Base-by-base conservation (phyloP, 2,329 filamentous ascomycete genomes). In the Tolypocladium ovalisporum region DNA sequence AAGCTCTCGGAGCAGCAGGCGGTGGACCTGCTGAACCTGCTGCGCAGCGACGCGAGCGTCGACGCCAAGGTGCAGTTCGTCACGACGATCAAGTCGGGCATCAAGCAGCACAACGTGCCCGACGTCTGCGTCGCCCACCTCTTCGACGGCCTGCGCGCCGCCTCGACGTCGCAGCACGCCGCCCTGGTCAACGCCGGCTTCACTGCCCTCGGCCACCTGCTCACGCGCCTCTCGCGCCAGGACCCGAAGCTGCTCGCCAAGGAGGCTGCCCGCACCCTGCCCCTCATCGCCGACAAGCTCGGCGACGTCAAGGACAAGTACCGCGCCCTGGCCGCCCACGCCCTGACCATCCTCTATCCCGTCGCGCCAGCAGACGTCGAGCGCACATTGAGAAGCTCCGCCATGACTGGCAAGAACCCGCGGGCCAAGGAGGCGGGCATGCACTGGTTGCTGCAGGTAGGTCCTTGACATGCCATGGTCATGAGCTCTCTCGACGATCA, bases 51-150 rank as follows among this genome's bases (percentile, higher is more conserved):
- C 64, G 79, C 81, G 40, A 79, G 84, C 54, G 77, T 89, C 64
- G 88, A 92, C 66, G 74, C 79, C 55, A 91, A 91, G 69, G 80
- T 90, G 62, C 78, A 83, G 62, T 81, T 83, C 56, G 83, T 96
- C 64, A 89, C 85, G 59, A 79, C 77, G 66, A 78, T 92, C 73
- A 96, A 96, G 74, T 91, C 89, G 49, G 83, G 85, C 70, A 96
- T 96, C 78, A 96, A 96, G 73, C 91, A 96, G 72, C 87, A 89
- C 70, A 91, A 91, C 75, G 89, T 96, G 52, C 90, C 90, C 60
- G 90, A 95, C 63, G 73, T 74, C 56, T 82, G 80, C 65, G 82
- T 95, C 64, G 74, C 83, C 32, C 78, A 83, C 58, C 83, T 96
- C 62, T 95, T 96, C 73, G 90, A 97, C 60, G 89, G 87, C 62